Evolutionary conservation across 2,329 filamentous ascomycete genomes (phyloP).

Genomic region (Orbilia blumenaviensis): DNA sequence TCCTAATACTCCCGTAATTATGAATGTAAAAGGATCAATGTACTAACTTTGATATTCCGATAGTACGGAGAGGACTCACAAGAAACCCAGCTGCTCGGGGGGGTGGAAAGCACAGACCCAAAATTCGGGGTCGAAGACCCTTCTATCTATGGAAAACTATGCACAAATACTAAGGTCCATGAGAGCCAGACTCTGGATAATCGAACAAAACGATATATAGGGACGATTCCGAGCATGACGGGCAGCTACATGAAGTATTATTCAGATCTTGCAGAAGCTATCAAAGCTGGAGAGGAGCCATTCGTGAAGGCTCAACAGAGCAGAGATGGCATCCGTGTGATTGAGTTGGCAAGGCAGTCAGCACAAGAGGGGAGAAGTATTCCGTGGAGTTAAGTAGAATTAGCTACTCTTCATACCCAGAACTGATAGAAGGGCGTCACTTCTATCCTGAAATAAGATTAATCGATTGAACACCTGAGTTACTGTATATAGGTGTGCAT

Average conservation of each 20-base stretch:
- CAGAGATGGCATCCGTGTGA: slow-evolving; percentile 55
- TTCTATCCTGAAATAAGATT: no score
- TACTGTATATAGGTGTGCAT: no score
- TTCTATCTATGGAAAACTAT: slow-evolving; percentile 32
- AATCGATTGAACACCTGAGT: no score
- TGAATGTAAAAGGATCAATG: no score
- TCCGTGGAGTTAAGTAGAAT: slow-evolving; percentile 27
- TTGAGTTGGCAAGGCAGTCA: slow-evolving; percentile 55
- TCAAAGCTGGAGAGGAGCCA: slow-evolving; percentile 35
- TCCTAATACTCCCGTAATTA: no score
- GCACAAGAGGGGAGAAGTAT: slow-evolving; percentile 51
- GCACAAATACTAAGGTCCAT: slow-evolving; percentile 33
- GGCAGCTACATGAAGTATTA: slow-evolving; percentile 46
- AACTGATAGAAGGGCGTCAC: no score
- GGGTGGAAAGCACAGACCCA: slow-evolving; percentile 47
- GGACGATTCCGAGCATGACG: slow-evolving; percentile 37
- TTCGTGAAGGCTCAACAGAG: slow-evolving; percentile 56
- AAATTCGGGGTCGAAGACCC: slow-evolving; percentile 47
- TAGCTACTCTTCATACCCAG: neutral
- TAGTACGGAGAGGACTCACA: slow-evolving; percentile 50
- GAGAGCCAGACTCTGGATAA: slow-evolving; percentile 28
- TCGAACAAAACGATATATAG: slow-evolving; percentile 35
- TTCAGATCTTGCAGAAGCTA: slow-evolving; percentile 36
- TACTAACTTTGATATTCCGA: neutral
- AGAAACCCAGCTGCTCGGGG: slow-evolving; percentile 38